Evolutionary conservation across 331 rosid genomes (phyloP), one percentile per base, ranked within the genome.

Genomic region (Spiraea crenata): DNA sequence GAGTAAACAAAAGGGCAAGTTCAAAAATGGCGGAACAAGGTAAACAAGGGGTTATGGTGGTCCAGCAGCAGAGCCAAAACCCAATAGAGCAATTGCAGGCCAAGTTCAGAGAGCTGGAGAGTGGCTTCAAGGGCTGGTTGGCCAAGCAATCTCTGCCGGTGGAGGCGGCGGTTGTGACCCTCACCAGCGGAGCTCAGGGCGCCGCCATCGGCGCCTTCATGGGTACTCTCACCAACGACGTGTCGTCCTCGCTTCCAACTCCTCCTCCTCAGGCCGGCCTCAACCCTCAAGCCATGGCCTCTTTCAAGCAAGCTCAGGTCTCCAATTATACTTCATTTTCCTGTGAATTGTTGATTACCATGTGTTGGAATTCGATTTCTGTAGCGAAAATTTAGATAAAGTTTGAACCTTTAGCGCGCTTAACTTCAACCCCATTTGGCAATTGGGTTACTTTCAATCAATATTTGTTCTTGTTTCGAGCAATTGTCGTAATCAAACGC

Each of bases 261-360:
- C 88, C 96, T 51, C 93, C 97, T 0, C 90, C 96, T 45, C 87
- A 84, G 57, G 87, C 91, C 19, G 40, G 83, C 58, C 89, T 93
- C 57, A 85, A 82, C 76, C 98, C 99, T 41, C 99, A 95, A 56
- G 91, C 90, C 81, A 85, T 88, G 96, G 96, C 96, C 11, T 88
- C 99, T 57, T 81, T 95, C 65, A 69, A 91, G 73, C 99, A 95
- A 84, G 99, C 99, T n/a, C 97, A 95, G 96, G 99, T 89, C 40
- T 39, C 10, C 6, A 13, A 0, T n/a, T 19, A 15, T 9, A 14
- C 34, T 8, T 63, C 6, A 4, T 65, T 50, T 39, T 11, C 13
- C 41, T 5, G 16, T 52, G 6, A 17, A 37, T 45, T 55, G 17
- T 10, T 3, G 51, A 52, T 20, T 54, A 15, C 19, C 15, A 12